phyloP scores from a whole-genome alignment of 225 moss, liverwort and hornwort species.

The Pleurozium schreberi region DNA sequence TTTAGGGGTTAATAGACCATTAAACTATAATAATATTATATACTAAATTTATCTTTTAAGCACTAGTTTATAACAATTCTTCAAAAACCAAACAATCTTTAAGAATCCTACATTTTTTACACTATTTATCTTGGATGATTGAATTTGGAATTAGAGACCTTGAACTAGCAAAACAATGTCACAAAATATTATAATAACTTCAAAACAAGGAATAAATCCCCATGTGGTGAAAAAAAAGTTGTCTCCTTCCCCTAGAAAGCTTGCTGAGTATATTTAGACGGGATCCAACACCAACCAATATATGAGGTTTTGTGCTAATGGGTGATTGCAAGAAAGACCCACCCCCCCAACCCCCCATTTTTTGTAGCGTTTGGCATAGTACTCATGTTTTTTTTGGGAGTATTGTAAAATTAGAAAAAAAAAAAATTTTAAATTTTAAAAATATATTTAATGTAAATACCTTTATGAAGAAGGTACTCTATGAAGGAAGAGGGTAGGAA shows the following conservation, averaged over 20 bases:
- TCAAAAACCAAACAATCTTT: neutral
- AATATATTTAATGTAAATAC: no score
- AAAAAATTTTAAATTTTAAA: no score
- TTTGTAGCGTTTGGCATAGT: no score
- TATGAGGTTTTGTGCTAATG: neutral
- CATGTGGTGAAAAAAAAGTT: neutral
- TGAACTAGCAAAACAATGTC: neutral
- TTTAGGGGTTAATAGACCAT: no score
- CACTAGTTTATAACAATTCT: neutral
- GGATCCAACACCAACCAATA: neutral
- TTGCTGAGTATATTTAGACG: neutral
- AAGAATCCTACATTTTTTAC: neutral
- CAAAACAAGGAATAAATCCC: neutral
- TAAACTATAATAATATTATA: neutral
- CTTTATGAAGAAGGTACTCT: no score
- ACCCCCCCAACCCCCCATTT: no score
- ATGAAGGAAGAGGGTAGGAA: no score
- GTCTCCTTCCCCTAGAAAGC: fast-evolving
- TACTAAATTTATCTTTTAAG: neutral
- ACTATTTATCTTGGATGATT: neutral
- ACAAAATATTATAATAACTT: neutral
- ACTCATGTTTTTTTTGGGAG: no score
- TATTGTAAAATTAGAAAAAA: no score
- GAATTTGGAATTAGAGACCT: neutral
- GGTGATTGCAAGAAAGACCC: no score